Evolutionary conservation across 108 stramenopile genomes (phyloP).

Genomic region (Chaetoceros tenuissimus): DNA sequence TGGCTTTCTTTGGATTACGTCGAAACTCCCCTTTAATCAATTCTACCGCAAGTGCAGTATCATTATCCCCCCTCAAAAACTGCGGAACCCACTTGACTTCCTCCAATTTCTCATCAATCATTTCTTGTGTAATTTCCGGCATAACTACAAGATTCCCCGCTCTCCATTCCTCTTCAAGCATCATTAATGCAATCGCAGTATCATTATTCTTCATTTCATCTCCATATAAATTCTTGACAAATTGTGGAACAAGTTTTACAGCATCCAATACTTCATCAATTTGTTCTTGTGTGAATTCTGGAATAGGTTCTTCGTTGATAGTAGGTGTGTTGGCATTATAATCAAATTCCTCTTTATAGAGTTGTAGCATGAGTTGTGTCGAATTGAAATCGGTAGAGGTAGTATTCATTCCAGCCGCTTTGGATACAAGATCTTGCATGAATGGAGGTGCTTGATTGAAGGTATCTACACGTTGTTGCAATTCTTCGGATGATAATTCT

Average conservation of each 20-base stretch:
- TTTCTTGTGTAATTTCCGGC: not conserved
- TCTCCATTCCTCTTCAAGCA: slow-evolving; percentile 47
- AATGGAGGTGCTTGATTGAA: slow-evolving; percentile 41
- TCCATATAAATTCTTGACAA: slow-evolving; percentile 26
- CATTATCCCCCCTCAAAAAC: slow-evolving; percentile 12
- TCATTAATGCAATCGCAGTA: slow-evolving; percentile 38
- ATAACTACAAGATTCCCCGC: slow-evolving; percentile 3
- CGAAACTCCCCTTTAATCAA: not conserved
- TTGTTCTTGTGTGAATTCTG: slow-evolving; percentile 37
- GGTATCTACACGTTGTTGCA: slow-evolving; percentile 3
- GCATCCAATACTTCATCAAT: slow-evolving; percentile 33
- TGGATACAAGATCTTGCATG: slow-evolving; percentile 30
- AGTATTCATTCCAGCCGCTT: slow-evolving; percentile 21
- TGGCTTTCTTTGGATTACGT: not conserved
- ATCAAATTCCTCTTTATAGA: slow-evolving; percentile 19
- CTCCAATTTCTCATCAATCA: slow-evolving; percentile 6
- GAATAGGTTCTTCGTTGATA: slow-evolving; percentile 5
- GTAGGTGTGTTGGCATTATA: slow-evolving; percentile 3
- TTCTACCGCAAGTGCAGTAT: not conserved
- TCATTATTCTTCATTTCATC: slow-evolving; percentile 24
- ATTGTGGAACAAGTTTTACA: slow-evolving; percentile 18
- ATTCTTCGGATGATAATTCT: not conserved
- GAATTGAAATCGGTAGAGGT: slow-evolving; percentile 31
- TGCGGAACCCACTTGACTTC: slow-evolving; percentile 12
- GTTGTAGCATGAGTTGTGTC: slow-evolving; percentile 18